Base-by-base conservation (phyloP, 768 basidiomycete genomes). In the Mycena vitilis region DNA sequence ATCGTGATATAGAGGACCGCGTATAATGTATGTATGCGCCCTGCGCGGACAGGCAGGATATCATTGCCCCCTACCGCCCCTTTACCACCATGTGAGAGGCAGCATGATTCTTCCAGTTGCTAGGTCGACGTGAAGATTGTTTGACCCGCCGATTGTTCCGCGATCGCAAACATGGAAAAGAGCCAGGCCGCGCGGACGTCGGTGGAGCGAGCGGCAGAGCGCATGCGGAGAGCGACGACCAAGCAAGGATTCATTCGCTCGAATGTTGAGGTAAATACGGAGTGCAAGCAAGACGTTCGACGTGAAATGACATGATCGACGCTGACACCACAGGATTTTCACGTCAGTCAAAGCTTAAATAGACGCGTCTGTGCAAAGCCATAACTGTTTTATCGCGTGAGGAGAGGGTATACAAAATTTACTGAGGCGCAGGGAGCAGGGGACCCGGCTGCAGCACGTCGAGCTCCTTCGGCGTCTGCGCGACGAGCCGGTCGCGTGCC, bases 401-500 rank as follows among this genome's bases (percentile, higher is more conserved):
- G 13, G 15, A 40, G 40, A 15, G 40, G 40, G 30, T 30, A 5
- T 30, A 30, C 30, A 30, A 2, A 12, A 30, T 53, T 66, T 23
- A 66, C 16, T 47, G 40, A n/a, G 65, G 51, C 11, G 57, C 57
- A 16, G 42, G 10, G 20, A 65, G 45, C n/a, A 59, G 42, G 0
- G 53, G 58, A 2, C 5, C 36, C 12, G 53, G 60, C 9, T 48
- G 63, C 34, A 68, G 49, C 18, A 71, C 66, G 36, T 71, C 60
- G 40, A 71, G 64, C 65, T 72, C 64, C 61, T 72, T 72, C 6
- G 67, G 67, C 9, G 57, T 42, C 38, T 63, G 67, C 40, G 12
- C 64, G n/a, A 57, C 47, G 6, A 72, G 61, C 13, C 49, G 56
- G 42, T 73, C 71, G 62, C 78, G 73, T 53, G 80, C 82, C 60